A percentile compares a stretch with the other conserved stretches of the same genome.
phyloP scores from a whole-genome alignment of 1,284 basidiomycete species.

The Puccinia polysora region DNA sequence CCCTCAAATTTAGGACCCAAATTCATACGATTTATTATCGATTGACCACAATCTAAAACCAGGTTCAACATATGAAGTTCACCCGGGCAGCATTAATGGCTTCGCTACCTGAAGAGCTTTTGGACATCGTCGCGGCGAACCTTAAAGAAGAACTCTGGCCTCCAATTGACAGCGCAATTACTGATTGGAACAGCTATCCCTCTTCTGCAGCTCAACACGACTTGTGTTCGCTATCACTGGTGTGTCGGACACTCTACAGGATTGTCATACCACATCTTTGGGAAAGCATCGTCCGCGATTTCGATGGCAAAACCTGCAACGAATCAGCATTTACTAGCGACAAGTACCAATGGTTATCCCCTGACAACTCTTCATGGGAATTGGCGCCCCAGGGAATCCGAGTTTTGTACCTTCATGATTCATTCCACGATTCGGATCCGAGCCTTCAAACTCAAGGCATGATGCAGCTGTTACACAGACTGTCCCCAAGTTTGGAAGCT shows the following conservation, averaged over 20 bases:
- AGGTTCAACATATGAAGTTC: too few relatives aligned
- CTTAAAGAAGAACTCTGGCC: slow-evolving; percentile 16
- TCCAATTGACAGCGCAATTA: slow-evolving; percentile 24
- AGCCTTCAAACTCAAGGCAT: not conserved
- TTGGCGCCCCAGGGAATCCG: slow-evolving; percentile 11
- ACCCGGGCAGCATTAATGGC: not conserved
- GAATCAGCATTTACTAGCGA: not conserved
- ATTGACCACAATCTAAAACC: too few relatives aligned
- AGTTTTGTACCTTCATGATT: slow-evolving; percentile 27
- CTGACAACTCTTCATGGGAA: not conserved
- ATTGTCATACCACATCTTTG: slow-evolving; percentile 10
- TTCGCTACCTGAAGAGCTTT: slow-evolving; percentile 18
- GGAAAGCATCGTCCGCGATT: slow-evolving; percentile 19
- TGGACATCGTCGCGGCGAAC: slow-evolving; percentile 8
- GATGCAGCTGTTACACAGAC: slow-evolving; percentile 1
- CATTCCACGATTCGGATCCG: slow-evolving; percentile 17
- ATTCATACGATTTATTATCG: too few relatives aligned
- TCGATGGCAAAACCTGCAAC: not conserved
- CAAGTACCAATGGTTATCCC: slow-evolving; percentile 19
- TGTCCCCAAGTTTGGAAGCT: slow-evolving; percentile 6
- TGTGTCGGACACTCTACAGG: slow-evolving; percentile 13
- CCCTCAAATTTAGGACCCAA: too few relatives aligned
- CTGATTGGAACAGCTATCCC: slow-evolving; percentile 34
- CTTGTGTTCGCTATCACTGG: slow-evolving; percentile 13
- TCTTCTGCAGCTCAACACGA: slow-evolving; percentile 15